Evolutionary conservation across 805 yeast genomes (phyloP).

Genomic region (Myxozyma sirexii): DNA sequence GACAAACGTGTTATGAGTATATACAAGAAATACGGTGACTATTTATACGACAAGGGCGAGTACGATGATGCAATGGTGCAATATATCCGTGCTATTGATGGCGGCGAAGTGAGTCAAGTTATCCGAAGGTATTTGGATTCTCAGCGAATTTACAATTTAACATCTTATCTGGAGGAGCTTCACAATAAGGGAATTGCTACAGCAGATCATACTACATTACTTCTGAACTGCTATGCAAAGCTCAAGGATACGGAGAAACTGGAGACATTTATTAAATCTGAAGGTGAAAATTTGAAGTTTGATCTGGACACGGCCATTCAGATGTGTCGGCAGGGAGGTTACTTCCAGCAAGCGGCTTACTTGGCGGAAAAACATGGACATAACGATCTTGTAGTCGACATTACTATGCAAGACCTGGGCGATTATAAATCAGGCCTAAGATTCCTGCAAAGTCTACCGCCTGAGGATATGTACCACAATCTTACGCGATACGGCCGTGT

Average conservation of each 20-base stretch:
- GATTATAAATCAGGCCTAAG: constrained; percentile 62
- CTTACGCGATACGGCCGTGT: constrained; percentile 66
- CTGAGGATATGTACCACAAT: constrained; percentile 76
- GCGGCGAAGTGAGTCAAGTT: constrained; percentile 70
- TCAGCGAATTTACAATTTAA: constrained; percentile 64
- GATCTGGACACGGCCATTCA: constrained; percentile 69
- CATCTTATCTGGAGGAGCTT: constrained; percentile 64
- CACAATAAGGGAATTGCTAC: constrained; percentile 59
- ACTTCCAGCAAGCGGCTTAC: constrained; percentile 64
- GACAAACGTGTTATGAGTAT: constrained; percentile 36
- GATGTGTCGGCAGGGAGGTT: constrained; percentile 73
- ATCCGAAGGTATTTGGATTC: constrained; percentile 80
- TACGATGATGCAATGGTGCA: constrained; percentile 72
- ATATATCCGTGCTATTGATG: constrained; percentile 60
- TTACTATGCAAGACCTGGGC: constrained; percentile 65
- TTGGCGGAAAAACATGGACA: constrained; percentile 73
- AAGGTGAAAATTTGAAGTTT: constrained; percentile 48
- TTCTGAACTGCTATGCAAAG: constrained; percentile 79
- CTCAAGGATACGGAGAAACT: constrained; percentile 63
- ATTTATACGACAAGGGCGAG: constrained; percentile 65
- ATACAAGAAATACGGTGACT: constrained; percentile 67
- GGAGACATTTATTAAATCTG: constrained; percentile 55
- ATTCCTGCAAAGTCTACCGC: constrained; percentile 67
- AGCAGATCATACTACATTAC: constrained; percentile 79
- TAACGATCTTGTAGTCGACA: constrained; percentile 73